Conservation (phyloP, 148 eudicot species). For the Chenopodium quinoa region DNA sequence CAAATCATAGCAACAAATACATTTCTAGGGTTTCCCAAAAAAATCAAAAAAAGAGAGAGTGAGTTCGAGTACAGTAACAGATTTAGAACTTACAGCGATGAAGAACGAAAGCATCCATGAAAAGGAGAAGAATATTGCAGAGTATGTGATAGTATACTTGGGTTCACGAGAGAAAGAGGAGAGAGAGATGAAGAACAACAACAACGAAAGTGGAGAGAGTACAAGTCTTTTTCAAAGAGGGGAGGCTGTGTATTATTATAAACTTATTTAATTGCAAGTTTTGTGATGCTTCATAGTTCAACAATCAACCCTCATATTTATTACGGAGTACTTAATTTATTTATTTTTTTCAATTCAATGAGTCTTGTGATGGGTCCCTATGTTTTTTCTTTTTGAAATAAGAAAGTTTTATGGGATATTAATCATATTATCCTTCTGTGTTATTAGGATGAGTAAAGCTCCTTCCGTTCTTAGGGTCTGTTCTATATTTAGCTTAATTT, state of each 20-base stretch:
- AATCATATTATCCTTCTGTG: not conserved
- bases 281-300: too few species aligned
- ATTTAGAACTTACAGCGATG: constrained; percentile 22
- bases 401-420: not conserved
- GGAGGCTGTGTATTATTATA: not conserved
- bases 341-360: not conserved
- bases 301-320: not conserved
- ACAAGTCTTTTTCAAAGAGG: constrained; percentile 23
- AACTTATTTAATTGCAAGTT: too few species aligned
- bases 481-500: too few species aligned
- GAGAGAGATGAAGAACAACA: not conserved
- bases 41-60: not conserved
- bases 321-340: too few species aligned
- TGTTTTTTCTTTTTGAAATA: not conserved
- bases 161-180: constrained; percentile 26
- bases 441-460: too few species aligned
- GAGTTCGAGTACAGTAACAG: not conserved
- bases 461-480: too few species aligned
- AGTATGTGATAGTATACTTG: constrained; percentile 3
- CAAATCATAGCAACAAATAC: not conserved
- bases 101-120: not conserved
- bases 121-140: not conserved
- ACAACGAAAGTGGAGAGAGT: constrained; percentile 4
- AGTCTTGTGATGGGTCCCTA: constrained; percentile 2
- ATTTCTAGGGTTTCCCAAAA: constrained; percentile 28